These are phyloP conservation scores for Lasiosphaeriaceae sp. DNA, from an alignment of 495 filamentous ascomycete genomes.

Conservation along the genomic window DNA sequence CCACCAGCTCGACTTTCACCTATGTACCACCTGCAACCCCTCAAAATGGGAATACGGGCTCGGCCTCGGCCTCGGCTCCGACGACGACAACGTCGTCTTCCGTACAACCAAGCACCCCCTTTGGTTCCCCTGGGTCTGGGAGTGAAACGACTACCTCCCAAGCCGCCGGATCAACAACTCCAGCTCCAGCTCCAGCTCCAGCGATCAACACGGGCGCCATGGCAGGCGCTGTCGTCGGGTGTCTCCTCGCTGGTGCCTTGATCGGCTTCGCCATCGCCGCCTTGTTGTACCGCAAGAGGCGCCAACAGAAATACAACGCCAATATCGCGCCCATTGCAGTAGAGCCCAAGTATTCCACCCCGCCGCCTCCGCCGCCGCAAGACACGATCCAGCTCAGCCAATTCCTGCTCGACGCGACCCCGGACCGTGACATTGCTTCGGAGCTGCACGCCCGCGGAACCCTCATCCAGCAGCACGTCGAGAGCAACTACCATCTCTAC, in stretches of 20 bases:
- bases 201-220: constrained; percentile 10
- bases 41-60: too few relatives aligned
- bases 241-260: constrained; percentile 24
- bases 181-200: background rate
- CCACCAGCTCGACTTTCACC: too few relatives aligned
- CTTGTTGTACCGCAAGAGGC: constrained; percentile 14
- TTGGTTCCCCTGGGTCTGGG: too few relatives aligned
- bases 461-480: constrained; percentile 31
- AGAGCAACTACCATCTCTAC: constrained; percentile 30
- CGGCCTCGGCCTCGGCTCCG: too few relatives aligned
- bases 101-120: too few relatives aligned
- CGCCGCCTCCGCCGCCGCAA: constrained; percentile 6
- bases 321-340: background rate
- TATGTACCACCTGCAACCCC: too few relatives aligned
- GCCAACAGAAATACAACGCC: background rate
- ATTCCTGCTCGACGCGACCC: constrained; percentile 28
- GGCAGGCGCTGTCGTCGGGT: constrained; percentile 27
- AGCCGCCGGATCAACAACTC: too few relatives aligned
- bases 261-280: constrained; percentile 18
- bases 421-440: constrained; percentile 25
- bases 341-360: constrained; percentile 15
- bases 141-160: too few relatives aligned
- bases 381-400: constrained; percentile 20
- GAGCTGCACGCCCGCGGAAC: constrained; percentile 27
- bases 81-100: background rate